Conservation (phyloP, 768 basidiomycete genomes). For the Tulasnella sp. region DNA sequence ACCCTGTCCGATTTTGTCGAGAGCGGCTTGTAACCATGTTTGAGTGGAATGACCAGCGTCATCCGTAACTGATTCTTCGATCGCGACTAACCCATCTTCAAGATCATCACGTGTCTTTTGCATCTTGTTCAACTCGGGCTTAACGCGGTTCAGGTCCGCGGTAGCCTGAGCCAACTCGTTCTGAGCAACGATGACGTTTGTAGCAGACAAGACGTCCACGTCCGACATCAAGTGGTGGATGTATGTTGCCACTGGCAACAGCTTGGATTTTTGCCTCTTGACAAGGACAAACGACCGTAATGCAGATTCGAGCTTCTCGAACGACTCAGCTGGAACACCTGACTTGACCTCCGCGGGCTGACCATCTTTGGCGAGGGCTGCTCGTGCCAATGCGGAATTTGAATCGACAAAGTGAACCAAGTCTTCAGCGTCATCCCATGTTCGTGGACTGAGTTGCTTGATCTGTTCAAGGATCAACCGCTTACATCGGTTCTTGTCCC, state of each 20-base stretch:
- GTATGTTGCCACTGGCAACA: constrained; percentile 86
- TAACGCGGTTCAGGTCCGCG: constrained; percentile 49
- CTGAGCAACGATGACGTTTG: constrained; percentile 80
- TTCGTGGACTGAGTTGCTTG: constrained; percentile 79
- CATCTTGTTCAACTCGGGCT: constrained; percentile 85
- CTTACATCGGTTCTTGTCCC: constrained; percentile 87
- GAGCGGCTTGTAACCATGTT: constrained; percentile 45
- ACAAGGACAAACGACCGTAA: constrained; percentile 89
- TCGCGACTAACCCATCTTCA: constrained; percentile 62
- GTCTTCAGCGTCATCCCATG: constrained; percentile 80
- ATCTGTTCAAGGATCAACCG: constrained; percentile 86
- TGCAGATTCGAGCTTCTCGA: constrained; percentile 78
- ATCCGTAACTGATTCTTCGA: constrained; percentile 64
- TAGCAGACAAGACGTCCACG: constrained; percentile 69
- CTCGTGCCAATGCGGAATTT: constrained; percentile 39
- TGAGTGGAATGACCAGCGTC: constrained; percentile 42
- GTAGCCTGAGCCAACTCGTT: constrained; percentile 59
- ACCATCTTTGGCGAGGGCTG: constrained; percentile 34
- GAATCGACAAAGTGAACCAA: constrained; percentile 99
- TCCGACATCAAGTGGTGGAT: constrained; percentile 81
- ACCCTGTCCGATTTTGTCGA: constrained; percentile 68
- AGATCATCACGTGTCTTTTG: constrained; percentile 54
- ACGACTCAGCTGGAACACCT: constrained; percentile 30
- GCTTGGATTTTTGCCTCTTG: constrained; percentile 93
- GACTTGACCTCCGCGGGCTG: constrained; percentile 40